Base-by-base conservation (phyloP, 2,329 filamentous ascomycete genomes). In the Neonectria magnoliae region DNA sequence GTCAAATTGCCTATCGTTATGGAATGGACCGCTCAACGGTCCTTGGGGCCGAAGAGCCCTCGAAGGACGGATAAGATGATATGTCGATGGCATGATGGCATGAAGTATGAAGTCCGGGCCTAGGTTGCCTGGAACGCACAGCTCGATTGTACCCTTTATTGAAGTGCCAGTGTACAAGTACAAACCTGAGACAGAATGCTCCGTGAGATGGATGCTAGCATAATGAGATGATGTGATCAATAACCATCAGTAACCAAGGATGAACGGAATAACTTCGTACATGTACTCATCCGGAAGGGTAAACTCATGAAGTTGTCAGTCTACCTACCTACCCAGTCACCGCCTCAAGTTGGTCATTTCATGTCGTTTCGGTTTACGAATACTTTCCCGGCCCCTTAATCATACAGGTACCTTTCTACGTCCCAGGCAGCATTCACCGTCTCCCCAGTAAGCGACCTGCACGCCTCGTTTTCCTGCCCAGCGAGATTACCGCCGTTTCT, bases 401-500 rank as follows among this genome's bases (percentile, higher is more conserved):
- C 5, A 36, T 20, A n/a, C n/a, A 25, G 25, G 48, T 33, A 51
- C 18, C 48, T 20, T 14, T 4, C 9, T 11, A 33, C 48, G 48
- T 20, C 29, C 36, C n/a, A n/a, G n/a, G 8, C 4, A 42, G n/a
- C 38, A 42, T 42, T 5, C n/a, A 48, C 10, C 33, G 13, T 22
- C 11, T 52, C 48, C 14, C 27, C 48, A 36, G 13, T 18, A 22
- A 9, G 16, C 48, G 48, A 16, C 47, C 25, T 33, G 48, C 31
- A 13, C n/a, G 16, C 13, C n/a, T n/a, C 48, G n/a, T 18, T 51
- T 18, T n/a, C 13, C 27, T 51, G 7, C 10, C 10, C 48, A 33
- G 29, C 27, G 48, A 51, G 48, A 51, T 51, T 51, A 33, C 48
- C 47, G 27, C 16, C 25, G 47, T 50, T 50, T 31, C 27, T 50